Base-by-base conservation (phyloP, 768 basidiomycete genomes). In the Paxillus rubicundulus region DNA sequence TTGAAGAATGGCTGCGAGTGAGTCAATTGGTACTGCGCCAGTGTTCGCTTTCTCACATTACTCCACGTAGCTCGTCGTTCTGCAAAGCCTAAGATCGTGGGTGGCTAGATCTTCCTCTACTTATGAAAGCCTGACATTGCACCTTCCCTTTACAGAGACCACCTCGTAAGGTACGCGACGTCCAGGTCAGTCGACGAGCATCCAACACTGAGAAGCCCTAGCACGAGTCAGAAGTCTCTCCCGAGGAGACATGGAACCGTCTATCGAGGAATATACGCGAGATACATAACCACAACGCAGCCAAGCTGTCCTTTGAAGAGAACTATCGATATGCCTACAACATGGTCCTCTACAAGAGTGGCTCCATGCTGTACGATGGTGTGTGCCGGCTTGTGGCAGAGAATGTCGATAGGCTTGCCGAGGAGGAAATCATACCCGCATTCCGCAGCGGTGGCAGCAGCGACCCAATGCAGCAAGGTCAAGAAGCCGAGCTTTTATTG, bases 261-360 rank as follows among this genome's bases (percentile, higher is more conserved):
- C 76, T 99, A 12, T 77, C 90, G 10, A 75, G 77, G 55, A 97
- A 98, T 57, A 95, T 99, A 60, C 79, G 84, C 52, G 92, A 96
- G 76, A 98, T 99, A 47, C 92, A 96, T 68, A 87, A 91, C 60
- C 92, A 96, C 70, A 92, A 96, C 69, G 92, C 93, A 4, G 82
- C 84, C 45, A 86, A 85, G 61, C 81, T 99, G 32, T 89, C 87
- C 18, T 95, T 88, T 60, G 92, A 98, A 68, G 94, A 95, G 72
- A 91, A 92, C 59, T 92, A 97, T 68, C 82, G 96, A 39, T 93
- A 89, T 67, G 92, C 87, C 17, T 97, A 97, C 72, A 93, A 94
- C 66, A 85, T 98, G 81, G 94, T 97, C 5, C 80, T 97, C 4
- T 80, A 86, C 63, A 91, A 89, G 67, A 80, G 87, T 48, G 93